Percentiles rank a stretch among this genome's conserved stretches.
These are phyloP conservation scores for Kwoniella dendrophila DNA, from an alignment of 768 basidiomycete species.

Conservation along the genomic window DNA sequence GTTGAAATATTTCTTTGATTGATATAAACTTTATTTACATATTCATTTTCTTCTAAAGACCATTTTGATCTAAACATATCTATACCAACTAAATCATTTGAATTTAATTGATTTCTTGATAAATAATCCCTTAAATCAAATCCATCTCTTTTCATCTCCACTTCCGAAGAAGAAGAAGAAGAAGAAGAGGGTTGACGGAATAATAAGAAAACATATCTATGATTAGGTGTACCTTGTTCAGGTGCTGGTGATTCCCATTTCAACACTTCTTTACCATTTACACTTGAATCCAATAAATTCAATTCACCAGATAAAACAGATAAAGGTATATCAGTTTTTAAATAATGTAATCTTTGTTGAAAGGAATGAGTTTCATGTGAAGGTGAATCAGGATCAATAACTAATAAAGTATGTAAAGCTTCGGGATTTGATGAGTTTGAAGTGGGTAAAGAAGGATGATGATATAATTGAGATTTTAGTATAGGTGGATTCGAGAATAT, in stretches of 20 bases:
- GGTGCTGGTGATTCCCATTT: conserved; percentile 89
- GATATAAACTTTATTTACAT: conserved; percentile 16
- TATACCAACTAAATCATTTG: conserved; percentile 18
- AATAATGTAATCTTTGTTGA: conserved; percentile 31
- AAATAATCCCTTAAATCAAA: conserved; percentile 24
- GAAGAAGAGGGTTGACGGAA: conserved; percentile 18
- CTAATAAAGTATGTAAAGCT: conserved; percentile 80
- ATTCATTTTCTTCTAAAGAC: conserved; percentile 21
- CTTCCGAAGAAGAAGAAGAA: not conserved
- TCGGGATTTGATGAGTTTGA: conserved; percentile 59
- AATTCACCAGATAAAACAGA: conserved; percentile 46
- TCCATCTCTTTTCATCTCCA: not conserved
- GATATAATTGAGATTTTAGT: conserved; percentile 76
- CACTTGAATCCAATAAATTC: conserved; percentile 24
- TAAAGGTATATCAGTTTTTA: conserved; percentile 62
- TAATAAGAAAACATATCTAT: conserved; percentile 61
- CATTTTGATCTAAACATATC: conserved; percentile 23
- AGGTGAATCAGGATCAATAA: conserved; percentile 91
- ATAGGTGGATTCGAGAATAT: conserved; percentile 70
- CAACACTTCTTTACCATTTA: conserved; percentile 44
- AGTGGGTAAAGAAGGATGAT: conserved; percentile 53
- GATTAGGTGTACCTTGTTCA: conserved; percentile 81
- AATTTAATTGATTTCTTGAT: not conserved
- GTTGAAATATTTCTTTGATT: conserved; percentile 15
- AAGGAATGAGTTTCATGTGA: conserved; percentile 67